These are phyloP conservation scores for Diaporthe citriasiana DNA, from an alignment of 2,329 filamentous ascomycete species.

Conservation along the genomic window DNA sequence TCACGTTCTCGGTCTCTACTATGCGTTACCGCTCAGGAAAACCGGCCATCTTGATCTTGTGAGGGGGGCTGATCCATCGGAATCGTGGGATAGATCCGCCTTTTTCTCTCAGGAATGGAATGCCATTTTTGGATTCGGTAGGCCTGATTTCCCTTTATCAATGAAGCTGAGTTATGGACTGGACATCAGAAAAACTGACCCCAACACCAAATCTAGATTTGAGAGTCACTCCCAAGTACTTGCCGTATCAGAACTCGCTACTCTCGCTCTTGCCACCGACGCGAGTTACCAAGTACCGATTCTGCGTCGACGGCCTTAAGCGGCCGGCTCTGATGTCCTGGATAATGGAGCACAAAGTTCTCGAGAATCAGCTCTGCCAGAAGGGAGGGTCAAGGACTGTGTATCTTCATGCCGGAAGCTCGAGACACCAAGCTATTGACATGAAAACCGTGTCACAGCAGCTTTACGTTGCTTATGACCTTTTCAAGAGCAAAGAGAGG, in stretches of 20 bases:
- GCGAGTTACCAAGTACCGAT: no score
- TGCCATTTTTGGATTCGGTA: not conserved
- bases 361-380: not conserved
- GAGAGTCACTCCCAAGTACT: not conserved
- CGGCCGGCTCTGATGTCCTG: not conserved
- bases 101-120: not conserved
- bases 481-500: not conserved
- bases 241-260: not conserved
- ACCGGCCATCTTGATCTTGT: no score
- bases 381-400: not conserved
- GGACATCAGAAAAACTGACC: not conserved
- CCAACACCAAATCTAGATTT: not conserved
- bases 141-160: no score
- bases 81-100: no score
- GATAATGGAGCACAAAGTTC: not conserved
- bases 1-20: no score
- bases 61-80: no score
- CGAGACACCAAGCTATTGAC: not conserved
- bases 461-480: not conserved
- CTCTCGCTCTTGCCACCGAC: constrained; percentile 1
- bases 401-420: not conserved
- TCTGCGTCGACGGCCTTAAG: not conserved
- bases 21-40: no score
- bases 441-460: not conserved
- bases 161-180: no score